Conservation (phyloP, 2,329 filamentous ascomycete genomes). For the Apiospora malaysiana region DNA sequence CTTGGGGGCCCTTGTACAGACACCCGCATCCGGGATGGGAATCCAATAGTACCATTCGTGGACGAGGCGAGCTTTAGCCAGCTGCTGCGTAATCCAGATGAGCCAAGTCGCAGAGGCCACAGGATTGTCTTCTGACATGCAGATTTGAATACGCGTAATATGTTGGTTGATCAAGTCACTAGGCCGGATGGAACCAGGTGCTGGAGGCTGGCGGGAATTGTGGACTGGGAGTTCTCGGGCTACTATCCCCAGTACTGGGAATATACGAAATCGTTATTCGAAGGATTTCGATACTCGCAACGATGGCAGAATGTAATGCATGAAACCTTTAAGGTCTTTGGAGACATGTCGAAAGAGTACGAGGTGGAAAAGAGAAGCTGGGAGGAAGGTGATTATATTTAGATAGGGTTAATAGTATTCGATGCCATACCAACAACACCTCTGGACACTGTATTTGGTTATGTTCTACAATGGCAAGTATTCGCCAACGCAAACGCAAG, state of each 20-base stretch:
- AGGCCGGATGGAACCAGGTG: background rate
- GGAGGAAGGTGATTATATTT: background rate
- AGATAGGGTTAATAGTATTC: background rate
- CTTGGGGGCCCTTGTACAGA: slow-evolving; percentile 37
- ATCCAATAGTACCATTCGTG: slow-evolving; percentile 35
- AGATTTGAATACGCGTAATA: background rate
- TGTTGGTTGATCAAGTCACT: background rate
- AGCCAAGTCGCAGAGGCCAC: slow-evolving; percentile 37
- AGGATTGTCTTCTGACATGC: slow-evolving; percentile 29
- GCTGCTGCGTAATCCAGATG: slow-evolving; percentile 36
- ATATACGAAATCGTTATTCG: slow-evolving; percentile 34
- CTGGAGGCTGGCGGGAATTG: slow-evolving; percentile 33
- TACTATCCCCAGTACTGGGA: slow-evolving; percentile 41
- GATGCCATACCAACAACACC: background rate
- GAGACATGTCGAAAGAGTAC: background rate
- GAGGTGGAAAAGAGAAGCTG: background rate
- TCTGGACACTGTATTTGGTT: background rate
- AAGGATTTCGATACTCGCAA: slow-evolving; percentile 27
- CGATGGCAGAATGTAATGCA: slow-evolving; percentile 25
- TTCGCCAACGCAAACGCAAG: no score
- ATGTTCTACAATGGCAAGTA: background rate
- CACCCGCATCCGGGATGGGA: slow-evolving; percentile 33
- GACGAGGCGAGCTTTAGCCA: slow-evolving; percentile 42
- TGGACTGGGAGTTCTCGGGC: slow-evolving; percentile 39
- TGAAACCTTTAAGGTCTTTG: background rate